phyloP scores from a whole-genome alignment of 176 grass and related monocot genomes.

The Phoenix dactylifera region DNA sequence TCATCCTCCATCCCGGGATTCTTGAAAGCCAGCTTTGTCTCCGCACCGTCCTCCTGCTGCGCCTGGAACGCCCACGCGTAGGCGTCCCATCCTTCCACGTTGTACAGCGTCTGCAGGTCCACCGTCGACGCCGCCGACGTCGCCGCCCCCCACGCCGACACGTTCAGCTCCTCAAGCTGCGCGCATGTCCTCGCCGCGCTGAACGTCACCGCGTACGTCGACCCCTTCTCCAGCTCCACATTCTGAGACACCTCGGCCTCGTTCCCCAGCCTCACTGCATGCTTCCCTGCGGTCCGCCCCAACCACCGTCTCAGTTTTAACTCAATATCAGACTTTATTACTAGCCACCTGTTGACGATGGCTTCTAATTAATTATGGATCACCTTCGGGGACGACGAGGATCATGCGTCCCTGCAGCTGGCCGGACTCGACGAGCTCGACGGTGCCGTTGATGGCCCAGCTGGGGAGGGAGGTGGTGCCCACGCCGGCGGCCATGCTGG shows the following conservation, averaged over 20 bases:
- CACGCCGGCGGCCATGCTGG: slow-evolving; percentile 39
- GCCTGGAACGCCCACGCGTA: slow-evolving; percentile 85
- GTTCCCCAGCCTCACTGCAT: slow-evolving; percentile 76
- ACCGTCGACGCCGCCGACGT: slow-evolving; percentile 59
- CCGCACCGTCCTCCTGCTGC: slow-evolving; percentile 33
- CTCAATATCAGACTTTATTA: too few relatives aligned
- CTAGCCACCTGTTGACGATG: too few relatives aligned
- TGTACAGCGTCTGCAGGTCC: slow-evolving; percentile 94
- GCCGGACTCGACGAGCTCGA: slow-evolving; percentile 77
- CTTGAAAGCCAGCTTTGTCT: slow-evolving; percentile 54
- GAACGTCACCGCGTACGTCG: slow-evolving; percentile 78
- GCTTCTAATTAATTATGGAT: background rate
- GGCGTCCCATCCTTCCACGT: slow-evolving; percentile 96
- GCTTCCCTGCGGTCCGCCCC: slow-evolving; percentile 36
- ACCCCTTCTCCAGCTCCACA: slow-evolving; percentile 75
- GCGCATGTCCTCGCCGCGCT: slow-evolving; percentile 91
- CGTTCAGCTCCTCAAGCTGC: slow-evolving; percentile 78
- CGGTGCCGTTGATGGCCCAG: slow-evolving; percentile 90
- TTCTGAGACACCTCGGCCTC: slow-evolving; percentile 70
- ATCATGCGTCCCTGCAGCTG: slow-evolving; percentile 99
- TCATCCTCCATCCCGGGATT: slow-evolving; percentile 99
- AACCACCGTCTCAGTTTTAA: too few relatives aligned
- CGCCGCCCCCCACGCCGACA: slow-evolving; percentile 43
- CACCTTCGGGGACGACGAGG: slow-evolving; percentile 93
- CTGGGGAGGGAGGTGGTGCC: slow-evolving; percentile 52